Base-by-base conservation (phyloP, 768 basidiomycete species). In the Hygrophorus russula region DNA sequence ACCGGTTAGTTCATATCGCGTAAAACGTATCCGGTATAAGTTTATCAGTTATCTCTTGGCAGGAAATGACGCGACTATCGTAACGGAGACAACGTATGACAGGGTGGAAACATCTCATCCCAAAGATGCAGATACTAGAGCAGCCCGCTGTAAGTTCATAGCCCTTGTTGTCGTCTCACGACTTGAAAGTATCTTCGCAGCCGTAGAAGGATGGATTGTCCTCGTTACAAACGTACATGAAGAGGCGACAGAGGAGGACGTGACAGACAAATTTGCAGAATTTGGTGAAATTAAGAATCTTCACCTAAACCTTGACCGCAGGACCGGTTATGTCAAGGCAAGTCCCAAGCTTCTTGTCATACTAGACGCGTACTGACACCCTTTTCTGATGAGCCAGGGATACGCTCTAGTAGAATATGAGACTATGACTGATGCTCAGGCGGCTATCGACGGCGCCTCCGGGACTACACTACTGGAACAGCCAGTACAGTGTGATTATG, bases 161-260 rank as follows among this genome's bases (percentile, higher is more conserved):
- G 41, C 31, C 29, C 32, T 36, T 20, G 41, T 46, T 47, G 39
- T 39, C 18, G 27, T 39, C 28, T 43, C 32, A 24, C 13, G 17
- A 42, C 45, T 14, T 51, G 51, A 44, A 41, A 46, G 20, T 47
- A 44, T 45, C 37, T 34, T 47, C 50, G 39, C 58, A 99, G 94
- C 94, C 41, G 91, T 99, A 9, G 94, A 99, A 61, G 94, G 94
- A 38, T 99, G 94, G 93, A 97, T 99, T 44, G 88, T 99, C 36
- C 72, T 98, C 42, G 90, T 94, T 40, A 96, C 91, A 29, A 87
- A 87, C 51, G 88, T 99, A 5, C 94, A 99, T 57, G 96, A 98
- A 62, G 96, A 99, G 60, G 87, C 96, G 5, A 93, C 91, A 0
- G 96, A 99, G 57, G 96, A 99, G 57, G 96, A 99, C 53, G 73